Conservation (phyloP, 768 basidiomycete genomes). For the Boletus insuetus region DNA sequence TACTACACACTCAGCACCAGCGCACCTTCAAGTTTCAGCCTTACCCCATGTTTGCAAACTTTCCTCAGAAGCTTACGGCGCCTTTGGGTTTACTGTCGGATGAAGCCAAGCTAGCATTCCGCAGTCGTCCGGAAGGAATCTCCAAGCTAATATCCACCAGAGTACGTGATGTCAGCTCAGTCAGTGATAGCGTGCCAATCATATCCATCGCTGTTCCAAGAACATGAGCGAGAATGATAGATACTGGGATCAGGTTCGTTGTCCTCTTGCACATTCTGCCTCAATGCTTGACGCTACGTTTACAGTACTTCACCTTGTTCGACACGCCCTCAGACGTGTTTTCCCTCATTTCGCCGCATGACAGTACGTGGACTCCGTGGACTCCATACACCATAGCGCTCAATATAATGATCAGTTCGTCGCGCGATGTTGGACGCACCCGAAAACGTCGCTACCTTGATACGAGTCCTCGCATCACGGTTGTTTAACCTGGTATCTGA, state of each 20-base stretch:
- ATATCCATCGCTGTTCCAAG: conserved; percentile 35
- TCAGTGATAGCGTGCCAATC: neutral
- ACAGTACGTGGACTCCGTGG: conserved; percentile 52
- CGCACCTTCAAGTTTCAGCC: neutral
- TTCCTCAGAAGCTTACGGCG: conserved; percentile 69
- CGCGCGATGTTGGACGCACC: conserved; percentile 79
- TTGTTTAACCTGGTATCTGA: conserved; percentile 75
- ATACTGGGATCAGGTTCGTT: conserved; percentile 88
- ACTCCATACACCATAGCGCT: conserved; percentile 2
- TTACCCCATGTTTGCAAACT: conserved; percentile 57
- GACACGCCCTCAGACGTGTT: conserved; percentile 91
- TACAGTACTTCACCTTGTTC: conserved; percentile 78
- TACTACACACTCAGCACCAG: too few species aligned
- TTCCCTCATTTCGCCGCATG: conserved; percentile 81
- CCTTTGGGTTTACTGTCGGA: conserved; percentile 81
- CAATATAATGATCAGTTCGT: conserved; percentile 52
- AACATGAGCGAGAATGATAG: conserved; percentile 70
- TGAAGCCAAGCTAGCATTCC: conserved; percentile 87
- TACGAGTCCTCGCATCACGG: conserved; percentile 63
- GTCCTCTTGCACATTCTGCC: neutral
- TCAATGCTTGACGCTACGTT: neutral
- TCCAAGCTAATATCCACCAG: conserved; percentile 69
- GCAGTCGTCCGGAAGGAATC: conserved; percentile 78
- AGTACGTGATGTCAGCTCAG: conserved; percentile 43
- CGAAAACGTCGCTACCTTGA: conserved; percentile 81